Percentiles rank a stretch among this genome's conserved stretches.
phyloP scores from a whole-genome alignment of 2,329 filamentous ascomycete genomes.

The Rhinocladiella mackenziei region DNA sequence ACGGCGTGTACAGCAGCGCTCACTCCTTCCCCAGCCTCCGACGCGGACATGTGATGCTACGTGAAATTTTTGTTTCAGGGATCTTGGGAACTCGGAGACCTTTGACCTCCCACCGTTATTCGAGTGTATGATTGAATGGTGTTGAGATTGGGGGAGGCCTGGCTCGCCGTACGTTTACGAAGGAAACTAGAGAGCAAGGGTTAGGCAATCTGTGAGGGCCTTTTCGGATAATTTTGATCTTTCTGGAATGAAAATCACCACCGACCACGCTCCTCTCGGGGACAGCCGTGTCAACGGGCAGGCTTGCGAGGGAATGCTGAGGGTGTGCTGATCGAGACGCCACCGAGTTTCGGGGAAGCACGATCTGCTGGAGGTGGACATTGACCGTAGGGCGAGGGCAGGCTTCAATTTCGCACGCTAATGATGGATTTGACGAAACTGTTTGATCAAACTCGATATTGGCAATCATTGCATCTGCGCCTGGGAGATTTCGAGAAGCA shows the following conservation, averaged over 20 bases:
- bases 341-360: conserved; percentile 9
- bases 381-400: conserved; percentile 3
- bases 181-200: conserved; percentile 9
- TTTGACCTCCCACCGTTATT: conserved; percentile 1
- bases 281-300: conserved; percentile 18
- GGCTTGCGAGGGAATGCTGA: conserved; percentile 1
- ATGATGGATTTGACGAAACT: conserved; percentile 13
- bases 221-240: conserved; percentile 9
- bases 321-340: conserved; percentile 16
- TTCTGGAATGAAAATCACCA: conserved; percentile 21
- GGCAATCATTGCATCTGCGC: conserved; percentile 20
- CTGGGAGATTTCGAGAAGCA: conserved; percentile 22
- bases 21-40: conserved; percentile 11
- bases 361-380: conserved; percentile 6
- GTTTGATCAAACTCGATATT: conserved; percentile 21
- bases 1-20: conserved; percentile 4
- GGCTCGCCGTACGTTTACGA: conserved; percentile 19
- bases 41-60: conserved; percentile 14
- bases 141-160: conserved; percentile 16
- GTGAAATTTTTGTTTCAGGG: conserved; percentile 12
- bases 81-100: conserved; percentile 2
- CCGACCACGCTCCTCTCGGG: conserved; percentile 14
- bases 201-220: conserved; percentile 5
- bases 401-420: conserved; percentile 7
- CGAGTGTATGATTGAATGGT: conserved; percentile 7